Conservation (phyloP, 2,329 filamentous ascomycete species). For the Lasiodiplodia gonubiensis region DNA sequence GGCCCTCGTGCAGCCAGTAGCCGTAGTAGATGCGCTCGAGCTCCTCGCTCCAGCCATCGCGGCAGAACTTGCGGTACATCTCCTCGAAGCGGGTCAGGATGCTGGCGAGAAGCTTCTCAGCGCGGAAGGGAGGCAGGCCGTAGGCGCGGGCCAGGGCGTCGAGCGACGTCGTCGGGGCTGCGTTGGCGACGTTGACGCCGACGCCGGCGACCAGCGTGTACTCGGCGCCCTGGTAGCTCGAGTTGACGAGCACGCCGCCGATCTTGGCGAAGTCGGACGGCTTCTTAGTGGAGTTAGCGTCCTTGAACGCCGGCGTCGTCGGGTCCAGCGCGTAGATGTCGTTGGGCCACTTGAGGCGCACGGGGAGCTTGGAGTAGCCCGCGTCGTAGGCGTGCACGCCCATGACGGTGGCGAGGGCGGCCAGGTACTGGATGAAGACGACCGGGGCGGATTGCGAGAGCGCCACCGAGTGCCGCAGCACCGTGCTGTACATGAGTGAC, state of each 20-base stretch:
- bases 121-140: constrained; percentile 62
- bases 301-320: neutral
- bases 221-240: constrained; percentile 73
- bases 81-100: constrained; percentile 80
- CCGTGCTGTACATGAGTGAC: constrained; percentile 83
- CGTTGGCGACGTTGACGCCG: constrained; percentile 85
- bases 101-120: constrained; percentile 81
- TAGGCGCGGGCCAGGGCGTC: constrained; percentile 67
- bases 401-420: constrained; percentile 83
- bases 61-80: constrained; percentile 76
- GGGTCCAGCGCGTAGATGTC: constrained; percentile 67
- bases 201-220: constrained; percentile 85
- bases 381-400: constrained; percentile 80
- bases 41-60: constrained; percentile 72
- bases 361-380: constrained; percentile 75
- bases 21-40: constrained; percentile 14
- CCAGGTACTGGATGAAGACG: constrained; percentile 92
- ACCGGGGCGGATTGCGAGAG: constrained; percentile 77
- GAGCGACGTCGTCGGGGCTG: constrained; percentile 84
- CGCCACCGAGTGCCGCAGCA: constrained; percentile 80
- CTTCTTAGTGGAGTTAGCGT: neutral
- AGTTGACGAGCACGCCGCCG: constrained; percentile 90
- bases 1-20: constrained; percentile 56
- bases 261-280: constrained; percentile 80
- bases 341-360: constrained; percentile 97